Conservation (phyloP, 371 early-diverging fungal species). For the Entomophthora muscae region DNA sequence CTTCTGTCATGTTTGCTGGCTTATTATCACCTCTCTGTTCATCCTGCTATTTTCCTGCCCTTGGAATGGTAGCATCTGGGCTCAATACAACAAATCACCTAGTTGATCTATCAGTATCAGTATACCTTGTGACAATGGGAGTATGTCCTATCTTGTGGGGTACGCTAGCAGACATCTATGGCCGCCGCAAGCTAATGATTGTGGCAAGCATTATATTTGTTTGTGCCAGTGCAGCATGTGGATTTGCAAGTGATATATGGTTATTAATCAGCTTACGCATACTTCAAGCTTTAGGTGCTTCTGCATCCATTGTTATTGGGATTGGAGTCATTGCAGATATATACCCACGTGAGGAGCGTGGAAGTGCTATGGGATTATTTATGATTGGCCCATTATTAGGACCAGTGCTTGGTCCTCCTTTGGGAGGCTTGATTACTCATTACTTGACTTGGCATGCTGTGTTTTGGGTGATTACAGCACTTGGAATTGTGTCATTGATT, state of each 20-base stretch:
- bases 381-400: slow-evolving; percentile 37
- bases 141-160: slow-evolving; percentile 46
- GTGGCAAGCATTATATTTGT: slow-evolving; percentile 30
- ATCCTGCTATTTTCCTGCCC: slow-evolving; percentile 24
- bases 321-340: slow-evolving; percentile 47
- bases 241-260: slow-evolving; percentile 26
- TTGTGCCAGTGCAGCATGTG: slow-evolving; percentile 39
- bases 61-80: slow-evolving; percentile 23
- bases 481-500: slow-evolving; percentile 15
- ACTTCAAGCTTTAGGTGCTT: slow-evolving; percentile 48
- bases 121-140: slow-evolving; percentile 34
- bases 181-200: slow-evolving; percentile 42
- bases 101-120: slow-evolving; percentile 32
- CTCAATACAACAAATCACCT: slow-evolving; percentile 25
- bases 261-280: slow-evolving; percentile 36
- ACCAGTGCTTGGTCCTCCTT: slow-evolving; percentile 25
- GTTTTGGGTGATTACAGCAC: slow-evolving; percentile 36
- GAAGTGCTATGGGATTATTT: slow-evolving; percentile 37
- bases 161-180: slow-evolving; percentile 41
- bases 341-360: slow-evolving; percentile 19
- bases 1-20: not conserved
- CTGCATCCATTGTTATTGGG: slow-evolving; percentile 49
- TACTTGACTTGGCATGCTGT: slow-evolving; percentile 41
- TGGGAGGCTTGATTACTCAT: slow-evolving; percentile 25
- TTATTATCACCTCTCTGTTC: slow-evolving; percentile 12